Conservation (phyloP, 306 rosid genomes). For the Purshia tridentata region DNA sequence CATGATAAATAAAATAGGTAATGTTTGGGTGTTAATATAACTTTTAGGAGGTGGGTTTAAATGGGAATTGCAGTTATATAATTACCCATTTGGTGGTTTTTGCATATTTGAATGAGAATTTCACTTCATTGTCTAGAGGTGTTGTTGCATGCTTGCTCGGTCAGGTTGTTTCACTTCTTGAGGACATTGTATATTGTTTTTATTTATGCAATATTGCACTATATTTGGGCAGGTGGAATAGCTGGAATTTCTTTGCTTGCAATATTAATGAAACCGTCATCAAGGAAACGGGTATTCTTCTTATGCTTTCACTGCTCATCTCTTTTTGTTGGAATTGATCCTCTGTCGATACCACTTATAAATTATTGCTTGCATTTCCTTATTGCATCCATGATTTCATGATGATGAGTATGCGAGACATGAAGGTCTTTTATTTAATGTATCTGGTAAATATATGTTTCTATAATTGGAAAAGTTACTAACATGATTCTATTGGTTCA, state of each 20-base stretch:
- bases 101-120: conserved; percentile 8
- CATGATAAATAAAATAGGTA: neutral
- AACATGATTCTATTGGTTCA: neutral
- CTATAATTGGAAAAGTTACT: neutral
- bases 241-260: conserved; percentile 99
- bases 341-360: neutral
- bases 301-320: conserved; percentile 10
- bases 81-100: neutral
- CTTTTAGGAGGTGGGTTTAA: neutral
- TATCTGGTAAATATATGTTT: conserved; percentile 2
- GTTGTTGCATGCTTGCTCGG: neutral
- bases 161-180: neutral
- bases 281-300: conserved; percentile 73
- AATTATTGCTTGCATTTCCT: conserved; percentile 9
- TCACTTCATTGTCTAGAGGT: conserved; percentile 5
- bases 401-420: neutral
- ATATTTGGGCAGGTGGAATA: conserved; percentile 76
- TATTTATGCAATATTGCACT: neutral
- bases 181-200: neutral
- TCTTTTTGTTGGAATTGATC: neutral
- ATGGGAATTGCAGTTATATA: neutral
- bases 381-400: conserved; percentile 6
- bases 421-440: neutral
- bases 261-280: conserved; percentile 77
- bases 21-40: neutral